A percentile compares a stretch with the other conserved stretches of the same genome.
Conservation (phyloP, 2,329 filamentous ascomycete genomes). For the Elsinoe ampelina region DNA sequence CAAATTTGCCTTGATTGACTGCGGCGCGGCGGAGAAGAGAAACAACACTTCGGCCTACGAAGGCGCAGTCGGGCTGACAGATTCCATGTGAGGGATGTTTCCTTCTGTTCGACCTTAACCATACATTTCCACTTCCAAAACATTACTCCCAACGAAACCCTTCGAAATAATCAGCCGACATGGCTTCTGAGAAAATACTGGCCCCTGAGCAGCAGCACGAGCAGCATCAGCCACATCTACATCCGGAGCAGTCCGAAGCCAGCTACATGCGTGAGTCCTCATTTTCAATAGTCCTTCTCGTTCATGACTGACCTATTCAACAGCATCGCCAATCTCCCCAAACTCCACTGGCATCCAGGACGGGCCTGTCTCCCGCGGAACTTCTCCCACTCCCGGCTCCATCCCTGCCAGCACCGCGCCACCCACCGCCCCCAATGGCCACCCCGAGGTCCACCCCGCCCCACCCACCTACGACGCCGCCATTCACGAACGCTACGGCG, state of each 20-base stretch:
- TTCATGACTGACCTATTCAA: background rate
- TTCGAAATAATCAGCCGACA: background rate
- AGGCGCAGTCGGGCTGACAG: slow-evolving; percentile 2
- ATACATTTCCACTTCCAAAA: background rate
- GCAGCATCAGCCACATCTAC: background rate
- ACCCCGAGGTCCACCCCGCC: background rate
- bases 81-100: background rate
- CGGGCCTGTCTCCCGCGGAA: background rate
- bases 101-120: background rate
- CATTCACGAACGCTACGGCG: slow-evolving; percentile 7
- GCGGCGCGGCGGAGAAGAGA: background rate
- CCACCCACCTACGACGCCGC: slow-evolving; percentile 1
- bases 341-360: slow-evolving; percentile 3
- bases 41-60: background rate
- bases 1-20: background rate
- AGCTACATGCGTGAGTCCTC: background rate
- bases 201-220: slow-evolving; percentile 1
- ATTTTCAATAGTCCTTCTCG: background rate
- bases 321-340: slow-evolving; percentile 5
- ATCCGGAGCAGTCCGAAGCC: background rate
- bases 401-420: background rate
- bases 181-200: slow-evolving; percentile 7
- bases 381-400: background rate
- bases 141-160: background rate
- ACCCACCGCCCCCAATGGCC: background rate